These are phyloP conservation scores for Camellia lanceoleosa DNA, from an alignment of 148 eudicot genomes.

Conservation along the genomic window DNA sequence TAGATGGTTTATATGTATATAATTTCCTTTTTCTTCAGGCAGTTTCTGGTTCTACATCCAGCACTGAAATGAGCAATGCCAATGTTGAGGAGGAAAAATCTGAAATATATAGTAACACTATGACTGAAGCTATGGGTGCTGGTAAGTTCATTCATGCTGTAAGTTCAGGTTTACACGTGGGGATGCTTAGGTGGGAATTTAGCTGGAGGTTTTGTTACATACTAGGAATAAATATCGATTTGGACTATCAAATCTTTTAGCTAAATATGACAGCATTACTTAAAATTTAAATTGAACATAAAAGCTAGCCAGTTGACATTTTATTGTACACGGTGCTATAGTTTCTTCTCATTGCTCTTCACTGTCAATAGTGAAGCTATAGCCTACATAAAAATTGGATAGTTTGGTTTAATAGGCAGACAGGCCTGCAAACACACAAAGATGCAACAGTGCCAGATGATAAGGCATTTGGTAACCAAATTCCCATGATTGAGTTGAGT, in stretches of 20 bases:
- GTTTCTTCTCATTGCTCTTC: slow-evolving; percentile 4
- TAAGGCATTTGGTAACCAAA: not conserved
- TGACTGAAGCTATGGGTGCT: slow-evolving; percentile 99
- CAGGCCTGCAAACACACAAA: not conserved
- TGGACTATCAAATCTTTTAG: not conserved
- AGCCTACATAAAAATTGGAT: not conserved
- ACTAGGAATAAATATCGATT: not conserved
- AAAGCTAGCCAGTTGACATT: not conserved
- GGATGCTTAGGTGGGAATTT: not conserved
- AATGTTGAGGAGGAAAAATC: slow-evolving; percentile 63
- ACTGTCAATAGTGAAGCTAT: not conserved
- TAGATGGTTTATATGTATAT: not conserved
- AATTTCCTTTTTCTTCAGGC: slow-evolving; percentile 39
- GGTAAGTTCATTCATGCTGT: slow-evolving; percentile 45
- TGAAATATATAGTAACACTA: slow-evolving; percentile 69
- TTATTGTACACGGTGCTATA: not conserved
- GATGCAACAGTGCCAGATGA: not conserved
- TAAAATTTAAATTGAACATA: not conserved
- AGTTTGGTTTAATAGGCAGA: not conserved
- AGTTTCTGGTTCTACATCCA: slow-evolving; percentile 57
- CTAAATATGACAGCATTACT: not conserved
- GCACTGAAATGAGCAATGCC: slow-evolving; percentile 39
- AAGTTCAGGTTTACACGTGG: not conserved
- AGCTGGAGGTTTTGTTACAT: not conserved
- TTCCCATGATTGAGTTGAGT: not conserved